These are phyloP conservation scores for Penicillium steckii DNA, from an alignment of 495 filamentous ascomycete genomes.

Conservation along the genomic window DNA sequence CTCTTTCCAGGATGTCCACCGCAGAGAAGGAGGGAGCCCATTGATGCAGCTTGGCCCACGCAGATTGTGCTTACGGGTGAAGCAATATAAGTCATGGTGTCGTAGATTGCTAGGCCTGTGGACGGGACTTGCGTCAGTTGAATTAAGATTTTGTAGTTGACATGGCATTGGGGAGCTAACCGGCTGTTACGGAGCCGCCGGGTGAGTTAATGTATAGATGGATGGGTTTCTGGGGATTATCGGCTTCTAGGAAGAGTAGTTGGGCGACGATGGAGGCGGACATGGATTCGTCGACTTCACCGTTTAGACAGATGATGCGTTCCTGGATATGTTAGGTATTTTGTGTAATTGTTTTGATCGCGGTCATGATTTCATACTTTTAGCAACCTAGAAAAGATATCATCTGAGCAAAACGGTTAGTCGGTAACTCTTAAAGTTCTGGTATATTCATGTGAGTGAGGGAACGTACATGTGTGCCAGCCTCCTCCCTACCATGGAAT, in stretches of 20 bases:
- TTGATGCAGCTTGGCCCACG: slow-evolving; percentile 89
- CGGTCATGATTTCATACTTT: slow-evolving; percentile 49
- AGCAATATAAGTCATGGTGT: slow-evolving; percentile 97
- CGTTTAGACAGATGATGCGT: slow-evolving; percentile 94
- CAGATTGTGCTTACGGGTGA: slow-evolving; percentile 92
- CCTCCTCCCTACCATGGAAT: slow-evolving; percentile 65
- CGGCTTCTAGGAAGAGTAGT: slow-evolving; percentile 96
- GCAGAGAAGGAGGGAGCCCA: slow-evolving; percentile 86
- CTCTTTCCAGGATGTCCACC: slow-evolving; percentile 84
- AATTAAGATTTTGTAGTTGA: neutral
- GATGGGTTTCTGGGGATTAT: slow-evolving; percentile 89
- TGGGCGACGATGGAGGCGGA: slow-evolving; percentile 93
- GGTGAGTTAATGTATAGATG: slow-evolving; percentile 98
- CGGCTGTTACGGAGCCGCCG: slow-evolving; percentile 91
- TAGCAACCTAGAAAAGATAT: slow-evolving; percentile 79
- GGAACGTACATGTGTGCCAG: slow-evolving; percentile 80
- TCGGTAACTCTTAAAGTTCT: too few species aligned
- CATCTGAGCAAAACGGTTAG: slow-evolving; percentile 49
- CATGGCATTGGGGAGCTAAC: slow-evolving; percentile 21
- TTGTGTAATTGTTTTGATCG: neutral
- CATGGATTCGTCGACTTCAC: slow-evolving; percentile 81
- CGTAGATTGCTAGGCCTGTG: slow-evolving; percentile 87
- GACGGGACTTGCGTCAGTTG: neutral
- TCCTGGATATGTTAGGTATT: slow-evolving; percentile 51
- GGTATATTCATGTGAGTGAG: too few species aligned